These are phyloP conservation scores for Exophiala sp. DNA, from an alignment of 2,329 filamentous ascomycete genomes.

Conservation along the genomic window DNA sequence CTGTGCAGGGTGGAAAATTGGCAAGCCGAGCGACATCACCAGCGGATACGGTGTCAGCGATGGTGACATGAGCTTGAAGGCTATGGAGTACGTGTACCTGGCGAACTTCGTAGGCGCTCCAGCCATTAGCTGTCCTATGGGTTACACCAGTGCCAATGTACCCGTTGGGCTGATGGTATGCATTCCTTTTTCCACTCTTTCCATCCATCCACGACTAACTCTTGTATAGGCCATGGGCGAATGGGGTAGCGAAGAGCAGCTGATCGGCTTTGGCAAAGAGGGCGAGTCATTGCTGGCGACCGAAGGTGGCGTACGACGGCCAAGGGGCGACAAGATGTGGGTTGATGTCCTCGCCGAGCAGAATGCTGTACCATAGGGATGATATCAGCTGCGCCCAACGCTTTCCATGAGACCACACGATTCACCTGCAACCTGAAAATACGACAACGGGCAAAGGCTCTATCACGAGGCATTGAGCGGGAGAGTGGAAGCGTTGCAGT, in stretches of 20 bases:
- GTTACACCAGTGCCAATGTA: slow-evolving; percentile 50
- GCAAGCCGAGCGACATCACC: slow-evolving; percentile 55
- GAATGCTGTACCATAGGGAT: slow-evolving; percentile 19
- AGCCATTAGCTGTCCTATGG: slow-evolving; percentile 66
- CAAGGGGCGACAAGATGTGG: slow-evolving; percentile 38
- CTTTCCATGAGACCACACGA: too few relatives aligned
- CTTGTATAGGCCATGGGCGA: slow-evolving; percentile 43
- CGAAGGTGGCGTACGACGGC: slow-evolving; percentile 35
- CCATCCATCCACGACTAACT: background rate
- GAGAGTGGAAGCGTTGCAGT: too few relatives aligned
- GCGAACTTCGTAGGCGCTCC: slow-evolving; percentile 78
- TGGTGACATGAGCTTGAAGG: slow-evolving; percentile 63
- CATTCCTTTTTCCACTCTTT: background rate
- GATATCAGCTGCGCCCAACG: too few relatives aligned
- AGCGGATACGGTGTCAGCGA: slow-evolving; percentile 59
- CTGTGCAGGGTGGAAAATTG: slow-evolving; percentile 66
- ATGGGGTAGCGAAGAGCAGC: slow-evolving; percentile 48
- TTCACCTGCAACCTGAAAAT: too few relatives aligned
- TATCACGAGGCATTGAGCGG: too few relatives aligned
- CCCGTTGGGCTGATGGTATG: slow-evolving; percentile 49
- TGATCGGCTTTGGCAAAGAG: slow-evolving; percentile 47
- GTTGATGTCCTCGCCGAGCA: slow-evolving; percentile 40
- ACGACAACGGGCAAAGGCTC: too few relatives aligned
- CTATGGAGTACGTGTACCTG: slow-evolving; percentile 80
- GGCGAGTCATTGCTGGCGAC: slow-evolving; percentile 34